Conservation (phyloP, 2,329 filamentous ascomycete genomes). For the Seiridium unicorne region DNA sequence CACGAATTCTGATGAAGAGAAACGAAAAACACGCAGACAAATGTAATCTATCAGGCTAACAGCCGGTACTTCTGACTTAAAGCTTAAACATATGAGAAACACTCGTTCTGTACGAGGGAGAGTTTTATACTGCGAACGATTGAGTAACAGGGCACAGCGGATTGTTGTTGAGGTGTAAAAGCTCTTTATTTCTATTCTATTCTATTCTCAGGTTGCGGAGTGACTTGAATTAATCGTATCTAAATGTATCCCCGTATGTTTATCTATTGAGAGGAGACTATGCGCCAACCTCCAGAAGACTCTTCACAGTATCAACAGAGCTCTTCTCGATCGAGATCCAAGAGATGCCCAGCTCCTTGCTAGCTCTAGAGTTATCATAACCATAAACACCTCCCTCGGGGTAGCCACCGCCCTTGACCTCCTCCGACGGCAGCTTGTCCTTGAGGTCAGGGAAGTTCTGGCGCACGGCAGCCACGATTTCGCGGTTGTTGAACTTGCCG, state of each 20-base stretch:
- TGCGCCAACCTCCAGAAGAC: slow-evolving; percentile 49
- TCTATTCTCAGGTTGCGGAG: background rate
- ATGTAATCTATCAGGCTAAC: background rate
- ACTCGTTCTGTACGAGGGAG: background rate
- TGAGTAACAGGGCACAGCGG: background rate
- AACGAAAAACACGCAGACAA: background rate
- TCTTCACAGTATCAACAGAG: slow-evolving; percentile 62
- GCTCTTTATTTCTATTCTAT: no score
- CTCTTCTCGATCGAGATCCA: slow-evolving; percentile 62
- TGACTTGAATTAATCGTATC: background rate
- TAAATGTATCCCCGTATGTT: background rate
- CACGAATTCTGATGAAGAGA: no score
- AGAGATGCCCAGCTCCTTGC: slow-evolving; percentile 59
- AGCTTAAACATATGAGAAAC: background rate
- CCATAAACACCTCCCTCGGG: slow-evolving; percentile 43
- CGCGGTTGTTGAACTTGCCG: slow-evolving; percentile 44
- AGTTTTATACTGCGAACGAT: background rate
- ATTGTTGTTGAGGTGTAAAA: no score
- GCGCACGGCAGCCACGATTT: slow-evolving; percentile 42
- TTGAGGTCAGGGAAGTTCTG: slow-evolving; percentile 49
- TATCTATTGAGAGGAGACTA: no score
- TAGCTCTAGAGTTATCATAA: slow-evolving; percentile 58
- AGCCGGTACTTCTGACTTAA: background rate
- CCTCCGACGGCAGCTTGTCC: slow-evolving; percentile 44
- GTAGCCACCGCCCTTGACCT: slow-evolving; percentile 41